Evolutionary conservation across 129 eudicot genomes (phyloP).

Genomic region (sunflower (Helianthus annuus)): DNA sequence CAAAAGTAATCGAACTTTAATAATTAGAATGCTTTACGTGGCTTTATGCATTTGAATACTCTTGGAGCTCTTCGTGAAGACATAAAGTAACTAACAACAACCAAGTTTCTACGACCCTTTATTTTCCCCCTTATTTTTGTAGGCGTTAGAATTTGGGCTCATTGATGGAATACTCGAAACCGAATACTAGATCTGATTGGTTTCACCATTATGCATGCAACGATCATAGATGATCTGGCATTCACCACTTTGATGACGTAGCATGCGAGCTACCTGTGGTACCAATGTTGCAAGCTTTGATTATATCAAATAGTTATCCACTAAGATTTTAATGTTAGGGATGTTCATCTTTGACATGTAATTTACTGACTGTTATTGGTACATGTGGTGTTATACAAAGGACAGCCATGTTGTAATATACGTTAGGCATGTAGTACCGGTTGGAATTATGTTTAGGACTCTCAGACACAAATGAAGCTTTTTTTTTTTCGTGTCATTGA

Average conservation of each 20-base stretch:
- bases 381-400: neutral
- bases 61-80: conserved; percentile 9
- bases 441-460: too few species aligned
- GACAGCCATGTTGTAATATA: neutral
- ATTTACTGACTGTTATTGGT: neutral
- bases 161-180: conserved; percentile 88
- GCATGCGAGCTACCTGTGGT: conserved; percentile 7
- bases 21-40: neutral
- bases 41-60: too few species aligned
- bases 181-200: conserved; percentile 43
- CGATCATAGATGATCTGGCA: conserved; percentile 2
- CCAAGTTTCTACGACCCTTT: neutral
- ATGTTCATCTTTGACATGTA: conserved; percentile 6
- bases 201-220: conserved; percentile 6
- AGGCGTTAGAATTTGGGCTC: conserved; percentile 96
- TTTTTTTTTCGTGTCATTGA: too few species aligned
- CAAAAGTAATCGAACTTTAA: neutral
- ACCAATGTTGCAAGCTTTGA: conserved; percentile 19
- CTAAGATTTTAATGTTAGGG: conserved; percentile 27
- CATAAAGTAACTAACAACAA: neutral
- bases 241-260: conserved; percentile 23
- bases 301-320: conserved; percentile 14
- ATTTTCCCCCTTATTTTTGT: conserved; percentile 31
- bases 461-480: too few species aligned
- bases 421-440: neutral